Percentiles rank a stretch among this genome's conserved stretches.
These are phyloP conservation scores for Scheffersomyces titani DNA, from an alignment of 1,139 yeast species.

Conservation along the genomic window DNA sequence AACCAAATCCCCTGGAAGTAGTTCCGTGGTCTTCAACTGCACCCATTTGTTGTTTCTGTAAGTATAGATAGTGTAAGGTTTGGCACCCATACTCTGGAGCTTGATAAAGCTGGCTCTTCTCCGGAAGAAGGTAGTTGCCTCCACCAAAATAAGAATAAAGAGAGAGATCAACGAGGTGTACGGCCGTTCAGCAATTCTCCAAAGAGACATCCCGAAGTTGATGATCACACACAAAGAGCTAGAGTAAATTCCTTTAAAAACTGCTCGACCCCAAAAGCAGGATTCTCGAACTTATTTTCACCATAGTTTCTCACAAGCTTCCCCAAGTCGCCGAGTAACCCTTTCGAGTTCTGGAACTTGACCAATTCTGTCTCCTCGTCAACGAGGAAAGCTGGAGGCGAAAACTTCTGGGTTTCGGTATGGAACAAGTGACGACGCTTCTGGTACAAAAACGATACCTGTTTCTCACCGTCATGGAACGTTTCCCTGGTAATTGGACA, in stretches of 20 bases:
- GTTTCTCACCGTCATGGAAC: conserved; percentile 60
- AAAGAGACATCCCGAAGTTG: conserved; percentile 92
- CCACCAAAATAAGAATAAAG: conserved; percentile 91
- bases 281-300: conserved; percentile 85
- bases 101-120: conserved; percentile 93
- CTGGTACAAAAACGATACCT: conserved; percentile 80
- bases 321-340: conserved; percentile 62
- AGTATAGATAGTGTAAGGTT: conserved; percentile 79
- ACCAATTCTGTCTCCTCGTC: conserved; percentile 64
- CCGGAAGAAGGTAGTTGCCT: conserved; percentile 92
- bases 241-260: conserved; percentile 96
- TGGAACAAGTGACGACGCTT: conserved; percentile 86
- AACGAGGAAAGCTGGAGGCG: conserved; percentile 80
- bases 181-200: conserved; percentile 98
- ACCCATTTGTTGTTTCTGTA: conserved; percentile 74
- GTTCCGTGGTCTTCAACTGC: conserved; percentile 66
- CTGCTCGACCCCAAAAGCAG: conserved; percentile 88
- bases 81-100: conserved; percentile 96
- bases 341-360: conserved; percentile 61
- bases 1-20: conserved; percentile 91
- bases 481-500: conserved; percentile 60
- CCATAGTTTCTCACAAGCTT: conserved; percentile 70
- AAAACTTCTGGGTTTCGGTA: conserved; percentile 52
- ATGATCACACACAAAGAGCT: conserved; percentile 96
- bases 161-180: conserved; percentile 88